Conservation (phyloP, 257 asterid species). For the Vinca minor region DNA sequence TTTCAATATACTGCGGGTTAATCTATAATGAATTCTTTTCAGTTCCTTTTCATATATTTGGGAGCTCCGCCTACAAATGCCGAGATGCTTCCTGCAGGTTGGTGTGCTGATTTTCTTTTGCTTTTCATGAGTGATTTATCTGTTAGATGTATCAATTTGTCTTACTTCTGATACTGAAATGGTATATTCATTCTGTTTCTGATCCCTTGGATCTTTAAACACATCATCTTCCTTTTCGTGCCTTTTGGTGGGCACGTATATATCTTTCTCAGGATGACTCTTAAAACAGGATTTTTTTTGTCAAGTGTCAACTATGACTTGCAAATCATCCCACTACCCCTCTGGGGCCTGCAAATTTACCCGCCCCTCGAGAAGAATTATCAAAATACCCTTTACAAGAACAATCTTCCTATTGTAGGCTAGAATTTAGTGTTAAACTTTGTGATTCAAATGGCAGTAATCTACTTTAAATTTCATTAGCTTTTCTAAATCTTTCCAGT, state of each 20-base stretch:
- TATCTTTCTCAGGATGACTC: not conserved
- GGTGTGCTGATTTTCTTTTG: not conserved
- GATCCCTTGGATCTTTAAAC: not conserved
- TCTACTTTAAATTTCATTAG: not conserved
- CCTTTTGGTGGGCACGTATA: not conserved
- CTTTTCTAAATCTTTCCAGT: not conserved
- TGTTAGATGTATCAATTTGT: not conserved
- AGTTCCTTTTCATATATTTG: slow-evolving; percentile 94
- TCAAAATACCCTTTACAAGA: not conserved
- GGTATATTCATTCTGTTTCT: not conserved
- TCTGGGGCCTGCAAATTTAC: not conserved
- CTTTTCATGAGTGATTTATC: not conserved
- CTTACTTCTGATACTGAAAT: not conserved
- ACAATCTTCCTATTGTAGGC: not conserved
- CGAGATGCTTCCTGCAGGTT: slow-evolving; percentile 96
- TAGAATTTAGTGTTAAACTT: not conserved
- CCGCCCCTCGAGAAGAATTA: not conserved
- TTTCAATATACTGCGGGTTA: slow-evolving; percentile 94
- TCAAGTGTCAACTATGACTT: not conserved
- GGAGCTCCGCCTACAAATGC: slow-evolving; percentile 84
- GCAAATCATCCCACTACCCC: not conserved
- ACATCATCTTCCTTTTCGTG: not conserved
- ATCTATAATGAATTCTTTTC: slow-evolving; percentile 97
- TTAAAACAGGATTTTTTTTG: not conserved
- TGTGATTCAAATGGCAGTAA: not conserved